A percentile compares a stretch with the other conserved stretches of the same genome.
phyloP scores from a whole-genome alignment of 2,329 filamentous ascomycete species.

The Tolypocladium inflatum region DNA sequence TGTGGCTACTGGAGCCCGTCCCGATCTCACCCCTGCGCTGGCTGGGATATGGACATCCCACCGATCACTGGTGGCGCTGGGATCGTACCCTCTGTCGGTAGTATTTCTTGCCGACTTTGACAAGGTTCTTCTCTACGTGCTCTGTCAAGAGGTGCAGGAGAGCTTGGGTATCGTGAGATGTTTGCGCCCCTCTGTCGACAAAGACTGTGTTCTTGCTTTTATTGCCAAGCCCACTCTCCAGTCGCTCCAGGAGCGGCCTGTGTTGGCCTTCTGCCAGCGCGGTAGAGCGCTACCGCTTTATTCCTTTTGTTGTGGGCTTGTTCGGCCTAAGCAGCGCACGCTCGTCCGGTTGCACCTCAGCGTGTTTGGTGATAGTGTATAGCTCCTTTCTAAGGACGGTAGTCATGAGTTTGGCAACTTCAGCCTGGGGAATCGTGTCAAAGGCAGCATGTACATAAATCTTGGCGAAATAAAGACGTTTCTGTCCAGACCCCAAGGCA shows the following conservation, averaged over 20 bases:
- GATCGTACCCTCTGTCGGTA: slow-evolving; percentile 67
- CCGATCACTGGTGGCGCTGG: slow-evolving; percentile 62
- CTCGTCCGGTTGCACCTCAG: slow-evolving; percentile 52
- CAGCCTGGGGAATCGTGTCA: slow-evolving; percentile 83
- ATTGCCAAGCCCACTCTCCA: slow-evolving; percentile 28
- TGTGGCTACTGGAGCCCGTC: slow-evolving; percentile 79
- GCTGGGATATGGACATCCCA: slow-evolving; percentile 52
- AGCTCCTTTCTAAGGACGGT: slow-evolving; percentile 44
- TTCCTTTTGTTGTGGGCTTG: slow-evolving; percentile 22
- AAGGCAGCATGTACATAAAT: slow-evolving; percentile 88
- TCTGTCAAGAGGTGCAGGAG: slow-evolving; percentile 64
- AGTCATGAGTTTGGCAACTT: slow-evolving; percentile 57
- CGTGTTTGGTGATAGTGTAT: slow-evolving; percentile 68
- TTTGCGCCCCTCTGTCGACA: slow-evolving; percentile 57
- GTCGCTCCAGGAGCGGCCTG: slow-evolving; percentile 32
- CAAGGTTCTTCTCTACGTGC: slow-evolving; percentile 76
- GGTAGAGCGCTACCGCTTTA: slow-evolving; percentile 41
- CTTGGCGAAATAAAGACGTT: slow-evolving; percentile 74
- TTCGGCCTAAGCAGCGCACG: slow-evolving; percentile 10
- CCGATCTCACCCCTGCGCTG: slow-evolving; percentile 63
- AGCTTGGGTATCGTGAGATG: slow-evolving; percentile 43
- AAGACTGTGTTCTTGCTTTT: slow-evolving; percentile 64
- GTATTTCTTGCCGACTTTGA: slow-evolving; percentile 80
- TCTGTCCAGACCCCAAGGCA: slow-evolving; percentile 26
- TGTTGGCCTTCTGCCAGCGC: slow-evolving; percentile 35